A percentile compares a stretch with the other conserved stretches of the same genome.
phyloP scores from a whole-genome alignment of 192 early-diverging fungal genomes.

The Coemansia sp. region DNA sequence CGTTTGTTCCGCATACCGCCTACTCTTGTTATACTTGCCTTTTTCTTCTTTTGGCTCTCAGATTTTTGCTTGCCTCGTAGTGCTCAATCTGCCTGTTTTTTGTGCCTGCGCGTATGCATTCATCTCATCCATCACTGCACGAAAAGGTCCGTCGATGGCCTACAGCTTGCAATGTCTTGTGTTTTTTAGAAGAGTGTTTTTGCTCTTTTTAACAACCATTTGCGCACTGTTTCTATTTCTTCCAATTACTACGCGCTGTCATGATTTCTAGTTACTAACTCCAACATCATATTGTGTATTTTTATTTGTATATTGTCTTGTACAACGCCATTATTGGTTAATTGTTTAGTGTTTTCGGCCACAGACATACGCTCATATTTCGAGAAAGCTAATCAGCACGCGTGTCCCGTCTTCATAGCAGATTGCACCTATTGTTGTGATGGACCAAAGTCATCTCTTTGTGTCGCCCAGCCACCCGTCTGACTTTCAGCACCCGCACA shows the following conservation, averaged over 20 bases:
- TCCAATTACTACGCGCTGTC: conserved; percentile 8
- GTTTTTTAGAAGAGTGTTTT: neutral
- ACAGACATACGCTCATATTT: neutral
- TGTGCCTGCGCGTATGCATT: conserved; percentile 10
- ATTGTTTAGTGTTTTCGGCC: conserved; percentile 5
- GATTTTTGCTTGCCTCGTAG: neutral
- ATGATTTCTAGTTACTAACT: conserved; percentile 12
- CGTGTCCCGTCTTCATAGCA: conserved; percentile 1
- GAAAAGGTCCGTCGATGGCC: neutral
- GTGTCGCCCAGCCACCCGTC: conserved; percentile 27
- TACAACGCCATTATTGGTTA: conserved; percentile 9
- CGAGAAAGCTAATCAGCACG: neutral
- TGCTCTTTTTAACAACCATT: neutral
- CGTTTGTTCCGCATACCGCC: neutral
- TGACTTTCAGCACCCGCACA: conserved; percentile 24
- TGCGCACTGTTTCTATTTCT: neutral
- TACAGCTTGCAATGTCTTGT: neutral
- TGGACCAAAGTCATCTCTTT: conserved; percentile 48
- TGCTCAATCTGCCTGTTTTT: neutral
- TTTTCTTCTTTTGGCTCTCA: neutral
- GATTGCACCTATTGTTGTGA: conserved; percentile 10
- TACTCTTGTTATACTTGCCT: conserved; percentile 6
- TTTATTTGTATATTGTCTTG: conserved; percentile 10
- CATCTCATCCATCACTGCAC: conserved; percentile 11
- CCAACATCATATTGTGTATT: conserved; percentile 8